Percentiles rank a stretch among this genome's conserved stretches.
phyloP scores from a whole-genome alignment of 2,329 filamentous ascomycete species.

The Colletotrichum eleusines region DNA sequence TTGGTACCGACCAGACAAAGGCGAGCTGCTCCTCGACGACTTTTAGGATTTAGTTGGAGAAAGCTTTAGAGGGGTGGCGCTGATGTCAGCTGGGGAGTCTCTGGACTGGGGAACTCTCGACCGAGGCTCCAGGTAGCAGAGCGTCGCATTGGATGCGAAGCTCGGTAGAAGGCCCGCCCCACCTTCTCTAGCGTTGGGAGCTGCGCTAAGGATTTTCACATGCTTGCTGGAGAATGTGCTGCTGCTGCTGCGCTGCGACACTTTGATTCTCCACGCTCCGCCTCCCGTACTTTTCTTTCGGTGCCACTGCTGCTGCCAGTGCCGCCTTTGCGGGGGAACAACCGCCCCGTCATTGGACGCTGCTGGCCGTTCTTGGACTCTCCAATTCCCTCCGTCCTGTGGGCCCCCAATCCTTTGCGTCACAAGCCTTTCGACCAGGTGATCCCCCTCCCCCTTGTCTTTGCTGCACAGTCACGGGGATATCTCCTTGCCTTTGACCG shows the following conservation, averaged over 20 bases:
- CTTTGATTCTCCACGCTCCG: constrained; percentile 24
- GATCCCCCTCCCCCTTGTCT: constrained; percentile 1
- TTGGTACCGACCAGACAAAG: constrained; percentile 8
- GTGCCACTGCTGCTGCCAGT: background rate
- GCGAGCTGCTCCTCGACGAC: constrained; percentile 4
- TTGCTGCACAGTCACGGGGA: constrained; percentile 7
- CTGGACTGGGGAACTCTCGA: constrained; percentile 9
- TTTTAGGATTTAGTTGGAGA: background rate
- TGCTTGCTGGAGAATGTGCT: constrained; percentile 28
- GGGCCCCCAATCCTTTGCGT: constrained; percentile 23
- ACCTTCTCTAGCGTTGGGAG: background rate
- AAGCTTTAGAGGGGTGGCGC: constrained; percentile 20
- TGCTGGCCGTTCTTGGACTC: constrained; percentile 7
- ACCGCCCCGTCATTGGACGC: too few relatives aligned
- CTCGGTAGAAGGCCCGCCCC: constrained; percentile 17
- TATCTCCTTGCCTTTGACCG: background rate
- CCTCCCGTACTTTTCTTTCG: constrained; percentile 22
- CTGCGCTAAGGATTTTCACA: constrained; percentile 32
- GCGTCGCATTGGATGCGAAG: constrained; percentile 36
- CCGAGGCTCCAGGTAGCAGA: constrained; percentile 33
- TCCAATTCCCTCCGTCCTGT: background rate
- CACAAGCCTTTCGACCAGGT: constrained; percentile 34
- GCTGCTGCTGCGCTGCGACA: constrained; percentile 16
- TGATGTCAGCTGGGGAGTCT: constrained; percentile 39
- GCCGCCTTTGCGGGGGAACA: constrained; percentile 29